Conservation (phyloP, 106 monocot species). For the Platanthera guangdongensis region DNA sequence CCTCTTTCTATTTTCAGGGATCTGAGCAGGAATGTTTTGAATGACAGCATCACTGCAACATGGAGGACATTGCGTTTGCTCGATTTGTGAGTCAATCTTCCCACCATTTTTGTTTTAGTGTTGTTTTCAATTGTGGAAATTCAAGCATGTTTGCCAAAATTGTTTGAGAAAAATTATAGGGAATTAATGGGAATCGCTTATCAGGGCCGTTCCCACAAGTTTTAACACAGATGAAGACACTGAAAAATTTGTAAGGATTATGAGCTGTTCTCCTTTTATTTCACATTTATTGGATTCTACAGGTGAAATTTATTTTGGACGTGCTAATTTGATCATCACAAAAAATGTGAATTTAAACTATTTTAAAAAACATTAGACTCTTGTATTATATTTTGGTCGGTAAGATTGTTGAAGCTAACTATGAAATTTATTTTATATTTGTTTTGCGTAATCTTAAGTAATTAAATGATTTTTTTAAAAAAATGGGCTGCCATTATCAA, state of each 20-base stretch:
- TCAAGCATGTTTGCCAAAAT: background rate
- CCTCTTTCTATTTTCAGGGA: constrained; percentile 28
- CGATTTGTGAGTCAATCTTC: constrained; percentile 29
- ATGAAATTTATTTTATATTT: no score
- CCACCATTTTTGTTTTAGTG: background rate
- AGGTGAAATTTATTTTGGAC: no score
- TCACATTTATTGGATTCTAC: background rate
- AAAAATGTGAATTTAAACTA: no score
- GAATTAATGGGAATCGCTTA: constrained; percentile 54
- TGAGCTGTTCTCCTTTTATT: background rate
- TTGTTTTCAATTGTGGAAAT: background rate
- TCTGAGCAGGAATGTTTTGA: constrained; percentile 50
- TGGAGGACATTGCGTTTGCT: constrained; percentile 41
- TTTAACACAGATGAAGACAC: constrained; percentile 47
- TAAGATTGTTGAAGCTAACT: no score
- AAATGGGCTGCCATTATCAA: no score
- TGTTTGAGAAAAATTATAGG: constrained; percentile 15
- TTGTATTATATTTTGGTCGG: no score
- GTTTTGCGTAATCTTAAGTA: no score
- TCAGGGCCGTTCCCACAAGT: constrained; percentile 55
- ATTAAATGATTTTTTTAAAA: no score
- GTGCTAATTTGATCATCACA: no score
- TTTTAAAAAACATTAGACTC: no score
- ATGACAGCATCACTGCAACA: constrained; percentile 32
- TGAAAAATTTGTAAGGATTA: constrained; percentile 40